Percentiles rank a stretch among this genome's conserved stretches.
Evolutionary conservation across 768 basidiomycete genomes (phyloP).

Genomic region (Pholiota microspora): DNA sequence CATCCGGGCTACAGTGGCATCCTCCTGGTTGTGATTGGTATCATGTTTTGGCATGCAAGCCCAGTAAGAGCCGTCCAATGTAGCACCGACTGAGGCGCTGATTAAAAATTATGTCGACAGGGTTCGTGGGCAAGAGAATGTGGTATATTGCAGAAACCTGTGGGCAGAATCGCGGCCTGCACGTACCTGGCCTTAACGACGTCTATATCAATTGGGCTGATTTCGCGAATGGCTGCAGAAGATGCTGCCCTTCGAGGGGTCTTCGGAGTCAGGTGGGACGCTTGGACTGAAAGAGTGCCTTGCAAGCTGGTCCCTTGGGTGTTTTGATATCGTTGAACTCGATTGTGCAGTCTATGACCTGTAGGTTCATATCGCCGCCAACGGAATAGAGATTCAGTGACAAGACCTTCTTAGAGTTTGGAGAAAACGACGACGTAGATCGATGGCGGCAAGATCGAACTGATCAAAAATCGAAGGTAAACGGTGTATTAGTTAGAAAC

Average conservation of each 20-base stretch:
- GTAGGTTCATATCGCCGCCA: too few relatives aligned
- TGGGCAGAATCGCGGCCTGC: conserved; percentile 27
- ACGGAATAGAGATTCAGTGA: too few relatives aligned
- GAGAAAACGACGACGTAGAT: not conserved
- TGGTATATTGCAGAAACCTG: conserved; percentile 31
- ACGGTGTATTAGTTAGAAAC: too few relatives aligned
- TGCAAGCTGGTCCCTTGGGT: conserved; percentile 49
- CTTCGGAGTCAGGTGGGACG: conserved; percentile 42
- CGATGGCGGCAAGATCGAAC: not conserved
- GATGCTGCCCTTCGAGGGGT: conserved; percentile 37
- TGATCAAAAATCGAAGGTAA: not conserved
- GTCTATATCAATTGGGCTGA: conserved; percentile 30
- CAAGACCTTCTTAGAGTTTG: too few relatives aligned
- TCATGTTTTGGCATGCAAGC: conserved; percentile 32
- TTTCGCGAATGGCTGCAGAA: conserved; percentile 43
- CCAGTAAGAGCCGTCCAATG: conserved; percentile 25
- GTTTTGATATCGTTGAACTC: too few relatives aligned
- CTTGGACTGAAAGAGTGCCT: conserved; percentile 43
- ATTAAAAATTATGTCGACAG: conserved; percentile 20
- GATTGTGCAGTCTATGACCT: too few relatives aligned
- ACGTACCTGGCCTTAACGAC: conserved; percentile 28
- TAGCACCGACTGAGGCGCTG: not conserved
- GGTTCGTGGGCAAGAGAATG: conserved; percentile 47
- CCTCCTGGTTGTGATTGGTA: conserved; percentile 32
- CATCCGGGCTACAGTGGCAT: conserved; percentile 53